Percentiles rank a stretch among this genome's conserved stretches.
Evolutionary conservation across 2,329 filamentous ascomycete species (phyloP).

Genomic region (Fragosphaeria purpurea): DNA sequence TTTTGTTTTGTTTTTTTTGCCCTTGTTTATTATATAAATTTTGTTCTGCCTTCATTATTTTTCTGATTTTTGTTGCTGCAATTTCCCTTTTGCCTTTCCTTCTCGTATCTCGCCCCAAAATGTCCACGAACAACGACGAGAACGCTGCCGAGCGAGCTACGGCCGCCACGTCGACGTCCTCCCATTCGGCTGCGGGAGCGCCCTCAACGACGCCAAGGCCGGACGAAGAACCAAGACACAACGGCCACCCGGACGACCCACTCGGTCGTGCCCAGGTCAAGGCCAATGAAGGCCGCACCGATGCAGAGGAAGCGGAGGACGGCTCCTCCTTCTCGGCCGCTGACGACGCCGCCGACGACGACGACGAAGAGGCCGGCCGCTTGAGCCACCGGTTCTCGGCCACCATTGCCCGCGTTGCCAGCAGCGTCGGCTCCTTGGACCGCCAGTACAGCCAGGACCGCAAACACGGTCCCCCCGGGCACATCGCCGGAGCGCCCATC

Average conservation of each 20-base stretch:
- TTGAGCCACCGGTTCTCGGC: not conserved
- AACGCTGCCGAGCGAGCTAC: too few relatives aligned
- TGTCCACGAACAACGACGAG: too few relatives aligned
- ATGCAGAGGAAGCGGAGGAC: not conserved
- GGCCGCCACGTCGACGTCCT: too few relatives aligned
- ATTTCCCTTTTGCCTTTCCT: too few relatives aligned
- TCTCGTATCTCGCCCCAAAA: too few relatives aligned
- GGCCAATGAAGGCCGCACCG: not conserved
- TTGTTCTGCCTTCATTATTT: too few relatives aligned
- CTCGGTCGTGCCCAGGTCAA: too few relatives aligned
- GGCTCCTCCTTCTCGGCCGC: not conserved
- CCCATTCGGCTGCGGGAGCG: too few relatives aligned
- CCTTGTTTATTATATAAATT: not conserved
- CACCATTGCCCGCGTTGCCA: constrained; percentile 11
- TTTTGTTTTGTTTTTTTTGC: not conserved
- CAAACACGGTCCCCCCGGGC: not conserved
- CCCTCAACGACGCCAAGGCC: too few relatives aligned
- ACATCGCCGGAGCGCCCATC: constrained; percentile 14
- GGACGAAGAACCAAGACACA: too few relatives aligned
- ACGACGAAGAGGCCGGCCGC: not conserved
- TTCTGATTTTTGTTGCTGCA: too few relatives aligned
- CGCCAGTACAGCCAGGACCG: not conserved
- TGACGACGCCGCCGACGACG: not conserved
- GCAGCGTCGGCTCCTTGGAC: constrained; percentile 8
- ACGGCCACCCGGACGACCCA: too few relatives aligned